These are phyloP conservation scores for Penicillium ucsense DNA, from an alignment of 495 filamentous ascomycete genomes.

Conservation along the genomic window DNA sequence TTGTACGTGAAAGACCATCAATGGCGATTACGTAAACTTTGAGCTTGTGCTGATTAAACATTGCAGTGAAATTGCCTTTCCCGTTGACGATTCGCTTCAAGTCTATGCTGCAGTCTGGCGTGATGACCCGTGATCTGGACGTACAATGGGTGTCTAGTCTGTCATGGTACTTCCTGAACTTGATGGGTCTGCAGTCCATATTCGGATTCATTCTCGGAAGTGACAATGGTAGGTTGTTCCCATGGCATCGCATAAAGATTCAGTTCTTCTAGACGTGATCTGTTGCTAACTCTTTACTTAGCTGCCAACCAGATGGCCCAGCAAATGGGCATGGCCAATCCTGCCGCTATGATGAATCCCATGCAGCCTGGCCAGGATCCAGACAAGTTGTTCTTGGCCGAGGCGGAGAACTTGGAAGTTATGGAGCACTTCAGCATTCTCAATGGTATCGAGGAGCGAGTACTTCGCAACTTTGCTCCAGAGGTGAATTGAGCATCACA, in stretches of 20 bases:
- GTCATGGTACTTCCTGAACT: conserved; percentile 96
- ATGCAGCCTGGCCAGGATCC: conserved; percentile 93
- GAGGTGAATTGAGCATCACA: conserved; percentile 6
- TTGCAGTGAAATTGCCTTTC: conserved; percentile 91
- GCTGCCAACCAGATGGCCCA: conserved; percentile 91
- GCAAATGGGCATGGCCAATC: conserved; percentile 81
- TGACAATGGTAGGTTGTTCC: conserved; percentile 66
- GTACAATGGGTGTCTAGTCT: conserved; percentile 96
- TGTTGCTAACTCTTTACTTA: conserved; percentile 23
- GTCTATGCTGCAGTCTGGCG: conserved; percentile 95
- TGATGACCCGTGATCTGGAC: conserved; percentile 90
- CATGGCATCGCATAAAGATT: not conserved
- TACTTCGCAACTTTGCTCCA: conserved; percentile 45
- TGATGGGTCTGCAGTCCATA: conserved; percentile 94
- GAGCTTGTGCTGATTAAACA: conserved; percentile 9
- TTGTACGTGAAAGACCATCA: conserved; percentile 45
- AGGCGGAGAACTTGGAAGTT: conserved; percentile 93
- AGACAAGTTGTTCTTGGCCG: conserved; percentile 81
- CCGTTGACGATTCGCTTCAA: conserved; percentile 97
- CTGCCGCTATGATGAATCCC: conserved; percentile 56
- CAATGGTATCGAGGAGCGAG: conserved; percentile 73
- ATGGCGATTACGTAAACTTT: not conserved
- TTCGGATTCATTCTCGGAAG: conserved; percentile 94
- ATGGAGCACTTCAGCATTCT: conserved; percentile 86
- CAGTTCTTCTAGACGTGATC: no score